Percentiles rank a stretch among this genome's conserved stretches.
Conservation (phyloP, 2,329 filamentous ascomycete genomes). For the Monosporascus sp. region DNA sequence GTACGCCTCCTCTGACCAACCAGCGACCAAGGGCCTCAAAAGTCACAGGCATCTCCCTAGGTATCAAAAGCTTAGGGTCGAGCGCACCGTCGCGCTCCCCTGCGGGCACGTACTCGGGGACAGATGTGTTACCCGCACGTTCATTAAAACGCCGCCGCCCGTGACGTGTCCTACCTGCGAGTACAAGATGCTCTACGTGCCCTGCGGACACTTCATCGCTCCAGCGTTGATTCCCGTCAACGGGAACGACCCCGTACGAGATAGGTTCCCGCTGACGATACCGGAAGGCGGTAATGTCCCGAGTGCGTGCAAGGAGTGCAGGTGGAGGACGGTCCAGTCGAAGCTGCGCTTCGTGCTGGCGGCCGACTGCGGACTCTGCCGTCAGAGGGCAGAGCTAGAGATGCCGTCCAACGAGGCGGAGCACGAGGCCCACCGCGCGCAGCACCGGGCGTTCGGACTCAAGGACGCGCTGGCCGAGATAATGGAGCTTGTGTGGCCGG, state of each 20-base stretch:
- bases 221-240: constrained; percentile 12
- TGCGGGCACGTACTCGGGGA: constrained; percentile 23
- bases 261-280: constrained; percentile 18
- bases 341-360: constrained; percentile 11
- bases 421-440: constrained; percentile 15
- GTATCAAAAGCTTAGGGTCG: constrained; percentile 12
- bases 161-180: constrained; percentile 17
- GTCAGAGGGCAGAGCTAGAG: constrained; percentile 3
- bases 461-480: constrained; percentile 7
- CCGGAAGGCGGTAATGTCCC: constrained; percentile 15
- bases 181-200: constrained; percentile 15
- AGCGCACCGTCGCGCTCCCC: constrained; percentile 16
- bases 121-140: constrained; percentile 13
- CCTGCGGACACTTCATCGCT: constrained; percentile 15
- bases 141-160: background rate
- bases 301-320: constrained; percentile 17
- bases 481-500: constrained; percentile 14
- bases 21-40: background rate
- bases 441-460: constrained; percentile 12
- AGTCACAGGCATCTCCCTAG: constrained; percentile 2
- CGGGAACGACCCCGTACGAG: constrained; percentile 10
- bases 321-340: constrained; percentile 13
- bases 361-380: constrained; percentile 15
- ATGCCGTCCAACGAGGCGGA: constrained; percentile 5
- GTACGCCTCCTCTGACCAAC: background rate